phyloP scores from a whole-genome alignment of 2,329 filamentous ascomycete genomes.

The Penicillium sp. region DNA sequence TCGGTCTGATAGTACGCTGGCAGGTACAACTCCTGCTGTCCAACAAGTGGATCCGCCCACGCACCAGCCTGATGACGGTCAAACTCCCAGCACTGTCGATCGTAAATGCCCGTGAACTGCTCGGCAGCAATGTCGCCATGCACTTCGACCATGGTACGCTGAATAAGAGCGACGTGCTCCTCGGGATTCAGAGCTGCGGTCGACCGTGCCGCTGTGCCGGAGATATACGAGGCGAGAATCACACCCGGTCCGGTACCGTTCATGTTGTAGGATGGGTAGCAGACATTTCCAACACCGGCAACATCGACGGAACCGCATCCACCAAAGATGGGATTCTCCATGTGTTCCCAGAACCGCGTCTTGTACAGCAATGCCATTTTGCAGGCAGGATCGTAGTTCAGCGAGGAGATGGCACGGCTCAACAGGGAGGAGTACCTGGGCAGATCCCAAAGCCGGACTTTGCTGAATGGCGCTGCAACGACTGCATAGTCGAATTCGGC shows the following conservation, averaged over 20 bases:
- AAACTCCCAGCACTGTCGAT: slow-evolving; percentile 67
- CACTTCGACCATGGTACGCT: slow-evolving; percentile 69
- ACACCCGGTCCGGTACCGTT: slow-evolving; percentile 43
- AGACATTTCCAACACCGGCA: slow-evolving; percentile 38
- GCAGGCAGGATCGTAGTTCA: slow-evolving; percentile 57
- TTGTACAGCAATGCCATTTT: slow-evolving; percentile 70
- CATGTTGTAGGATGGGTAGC: slow-evolving; percentile 43
- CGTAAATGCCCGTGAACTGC: slow-evolving; percentile 67
- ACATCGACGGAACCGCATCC: slow-evolving; percentile 47
- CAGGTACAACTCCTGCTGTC: slow-evolving; percentile 70
- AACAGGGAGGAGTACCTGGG: slow-evolving; percentile 58
- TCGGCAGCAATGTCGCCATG: slow-evolving; percentile 63
- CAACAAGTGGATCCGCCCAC: slow-evolving; percentile 64
- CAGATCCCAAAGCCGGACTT: slow-evolving; percentile 65
- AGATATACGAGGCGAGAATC: slow-evolving; percentile 51
- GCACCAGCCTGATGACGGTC: slow-evolving; percentile 65
- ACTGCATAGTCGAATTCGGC: slow-evolving; percentile 68
- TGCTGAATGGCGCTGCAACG: slow-evolving; percentile 66
- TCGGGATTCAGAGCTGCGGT: slow-evolving; percentile 30
- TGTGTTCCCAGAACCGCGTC: slow-evolving; percentile 64
- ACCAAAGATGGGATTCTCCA: slow-evolving; percentile 62
- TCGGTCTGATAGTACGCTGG: slow-evolving; percentile 75
- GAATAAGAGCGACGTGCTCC: slow-evolving; percentile 63
- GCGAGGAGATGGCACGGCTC: slow-evolving; percentile 51
- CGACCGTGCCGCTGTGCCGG: slow-evolving; percentile 30